A percentile compares a stretch with the other conserved stretches of the same genome.
phyloP scores from a whole-genome alignment of 2,329 filamentous ascomycete genomes.

The Cadophora sp. region DNA sequence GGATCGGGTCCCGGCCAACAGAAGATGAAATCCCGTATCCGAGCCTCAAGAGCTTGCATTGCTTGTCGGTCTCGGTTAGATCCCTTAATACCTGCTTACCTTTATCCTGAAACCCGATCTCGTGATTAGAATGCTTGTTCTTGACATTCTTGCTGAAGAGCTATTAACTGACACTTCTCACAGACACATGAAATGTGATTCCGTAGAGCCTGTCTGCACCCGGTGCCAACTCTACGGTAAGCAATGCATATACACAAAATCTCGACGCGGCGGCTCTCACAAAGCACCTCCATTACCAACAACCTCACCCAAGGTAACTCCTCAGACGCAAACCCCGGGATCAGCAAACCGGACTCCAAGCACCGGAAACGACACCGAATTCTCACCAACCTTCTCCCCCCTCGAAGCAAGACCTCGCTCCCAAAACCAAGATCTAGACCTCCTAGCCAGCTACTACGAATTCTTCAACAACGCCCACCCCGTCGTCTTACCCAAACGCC shows the following conservation, averaged over 20 bases:
- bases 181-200: slow-evolving; percentile 60
- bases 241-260: slow-evolving; percentile 58
- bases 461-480: slow-evolving; percentile 45
- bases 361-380: not conserved
- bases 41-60: slow-evolving; percentile 54
- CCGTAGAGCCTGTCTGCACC: slow-evolving; percentile 53
- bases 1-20: slow-evolving; percentile 5
- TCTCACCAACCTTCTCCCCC: not conserved
- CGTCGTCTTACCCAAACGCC: slow-evolving; percentile 43
- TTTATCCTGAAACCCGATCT: not conserved
- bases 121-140: not conserved
- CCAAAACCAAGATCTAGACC: not conserved
- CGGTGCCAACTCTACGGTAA: slow-evolving; percentile 52
- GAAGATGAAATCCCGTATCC: slow-evolving; percentile 28
- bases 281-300: slow-evolving; percentile 2
- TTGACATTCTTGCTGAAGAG: not conserved
- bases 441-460: slow-evolving; percentile 22
- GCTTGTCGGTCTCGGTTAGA: slow-evolving; percentile 50
- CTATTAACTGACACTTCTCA: not conserved
- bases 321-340: slow-evolving; percentile 6
- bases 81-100: not conserved
- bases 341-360: not conserved
- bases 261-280: slow-evolving; percentile 51
- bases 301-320: not conserved
- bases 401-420: not conserved